Evolutionary conservation across 441 rosid species (phyloP), one percentile per base, ranked within the genome.

Genomic region (Pelargonium fulgidum): DNA sequence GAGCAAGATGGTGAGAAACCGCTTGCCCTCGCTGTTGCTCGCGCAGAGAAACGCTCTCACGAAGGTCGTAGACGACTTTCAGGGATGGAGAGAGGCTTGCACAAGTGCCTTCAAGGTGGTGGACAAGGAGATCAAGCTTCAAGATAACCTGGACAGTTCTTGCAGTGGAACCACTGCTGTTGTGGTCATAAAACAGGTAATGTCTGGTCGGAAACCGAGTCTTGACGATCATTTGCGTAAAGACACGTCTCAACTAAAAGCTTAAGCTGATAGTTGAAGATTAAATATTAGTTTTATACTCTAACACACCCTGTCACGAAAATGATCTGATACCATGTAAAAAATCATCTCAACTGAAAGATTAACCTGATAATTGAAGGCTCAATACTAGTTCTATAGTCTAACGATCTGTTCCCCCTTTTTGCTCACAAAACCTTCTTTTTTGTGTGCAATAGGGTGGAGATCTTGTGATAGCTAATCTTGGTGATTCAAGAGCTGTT

Each of bases 401-500:
- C 36, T 29, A 29, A 4, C 6, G 5, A 3, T 29, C 0, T 29
- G 36, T 29, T 29, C 36, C 36, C 36, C 36, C 3, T 3, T 29
- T 29, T 29, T 29, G 36, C 36, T 29, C 36, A 29, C 36, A 29
- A 29, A 29, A 29, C 5, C 36, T 29, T 29, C 36, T 29, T 29
- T 29, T 10, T 45, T 9, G 50, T 9, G n/a, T 45, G 11, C 50
- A 45, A 59, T 81, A 89, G 98, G 86, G 84, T 65, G 85, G 81
- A 47, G 86, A 90, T 75, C 85, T 92, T 76, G 75, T 90, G 33
- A 85, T 89, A 69, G 93, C 95, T 58, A 92, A 92, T 77, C 92
- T 90, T 6, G 98, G 98, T 2, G 96, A 92, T 73, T 92, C 96
- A 16, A 87, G 98, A 71, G 98, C 96, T 26, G 74, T 90, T 61